Evolutionary conservation across 352 stramenopile species (phyloP), one percentile per base, ranked within the genome.

Genomic region (Globisporangium alternatum): DNA sequence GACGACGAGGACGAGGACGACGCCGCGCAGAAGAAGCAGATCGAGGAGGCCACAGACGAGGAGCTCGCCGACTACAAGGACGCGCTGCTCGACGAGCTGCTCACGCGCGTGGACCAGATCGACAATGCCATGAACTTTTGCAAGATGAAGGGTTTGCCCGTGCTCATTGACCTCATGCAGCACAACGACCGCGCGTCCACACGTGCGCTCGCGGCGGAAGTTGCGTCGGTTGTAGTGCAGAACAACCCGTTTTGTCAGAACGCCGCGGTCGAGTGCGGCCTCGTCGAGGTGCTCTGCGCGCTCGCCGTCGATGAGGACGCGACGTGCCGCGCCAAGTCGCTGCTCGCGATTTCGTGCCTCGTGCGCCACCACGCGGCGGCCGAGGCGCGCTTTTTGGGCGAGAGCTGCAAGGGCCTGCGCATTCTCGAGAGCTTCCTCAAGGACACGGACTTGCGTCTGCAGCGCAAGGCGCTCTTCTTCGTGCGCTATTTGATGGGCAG

Each of bases 81-180:
- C 56, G 68, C 63, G 22, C 72, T 96, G 54, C 72, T 96, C 31
- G 87, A 96, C 62, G 87, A 96, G 66, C 76, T 96, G 61, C 73
- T 96, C 66, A 86, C 78, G 58, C 83, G 85, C 63, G 85, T 96
- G 25, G 87, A 94, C 70, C 85, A 96, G 74, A 91, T 96, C 55
- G 87, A 96, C 75, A 94, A 91, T 41, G 85, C 87, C 37, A 88
- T 90, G 73, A 94, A 93, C 75, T 93, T 96, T 48, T 75, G 86
- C 66, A 96, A 96, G 74, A 90, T 90, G 79, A 72, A 87, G 19
- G 87, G 85, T 0, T 65, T 96, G 21, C 64, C 65, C 1, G 76
- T 86, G 49, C 72, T 94, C 56, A 77, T 74, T 0, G 76, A 76
- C 31, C 73, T 93, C 31, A 87, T 96, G 52, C 56, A 83, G 17